Evolutionary conservation across 345 rosid species (phyloP).

Genomic region (Fremontodendron californicum): DNA sequence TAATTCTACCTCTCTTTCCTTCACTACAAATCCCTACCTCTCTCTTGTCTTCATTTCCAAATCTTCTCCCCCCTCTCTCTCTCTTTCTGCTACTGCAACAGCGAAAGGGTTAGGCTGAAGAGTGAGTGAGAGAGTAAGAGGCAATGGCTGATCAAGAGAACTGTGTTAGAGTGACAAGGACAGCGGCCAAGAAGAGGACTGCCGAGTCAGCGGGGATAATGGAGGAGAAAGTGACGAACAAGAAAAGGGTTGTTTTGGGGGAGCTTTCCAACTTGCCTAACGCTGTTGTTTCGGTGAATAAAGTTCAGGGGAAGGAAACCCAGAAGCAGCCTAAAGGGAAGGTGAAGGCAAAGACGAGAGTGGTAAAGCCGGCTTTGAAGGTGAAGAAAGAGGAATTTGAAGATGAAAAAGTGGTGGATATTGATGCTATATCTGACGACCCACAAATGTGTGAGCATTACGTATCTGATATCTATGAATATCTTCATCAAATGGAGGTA

Average conservation of each 20-base stretch:
- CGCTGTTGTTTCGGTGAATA: slow-evolving; percentile 12
- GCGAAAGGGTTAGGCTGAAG: background rate
- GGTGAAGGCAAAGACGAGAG: background rate
- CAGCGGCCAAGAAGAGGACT: slow-evolving; percentile 49
- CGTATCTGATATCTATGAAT: slow-evolving; percentile 38
- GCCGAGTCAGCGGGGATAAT: slow-evolving; percentile 13
- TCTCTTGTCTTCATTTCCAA: too few species aligned
- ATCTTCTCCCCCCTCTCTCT: background rate
- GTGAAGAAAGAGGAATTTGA: background rate
- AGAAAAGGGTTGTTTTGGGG: slow-evolving; percentile 69
- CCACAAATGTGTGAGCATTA: slow-evolving; percentile 54
- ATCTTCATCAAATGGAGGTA: slow-evolving; percentile 59
- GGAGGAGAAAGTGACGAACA: slow-evolving; percentile 27
- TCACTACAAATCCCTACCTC: background rate
- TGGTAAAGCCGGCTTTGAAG: slow-evolving; percentile 15
- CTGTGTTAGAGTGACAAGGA: slow-evolving; percentile 47
- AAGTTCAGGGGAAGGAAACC: background rate
- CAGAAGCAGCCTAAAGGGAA: slow-evolving; percentile 14
- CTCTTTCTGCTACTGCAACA: background rate
- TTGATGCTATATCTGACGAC: slow-evolving; percentile 33
- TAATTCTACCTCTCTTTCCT: background rate
- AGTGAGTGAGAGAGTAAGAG: background rate
- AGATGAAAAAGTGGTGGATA: slow-evolving; percentile 17
- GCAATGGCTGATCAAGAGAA: slow-evolving; percentile 56
- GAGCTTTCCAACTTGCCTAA: slow-evolving; percentile 52